A percentile compares a stretch with the other conserved stretches of the same genome.
Conservation (phyloP, 1,284 basidiomycete genomes). For the Ganoderma resinaceum region DNA sequence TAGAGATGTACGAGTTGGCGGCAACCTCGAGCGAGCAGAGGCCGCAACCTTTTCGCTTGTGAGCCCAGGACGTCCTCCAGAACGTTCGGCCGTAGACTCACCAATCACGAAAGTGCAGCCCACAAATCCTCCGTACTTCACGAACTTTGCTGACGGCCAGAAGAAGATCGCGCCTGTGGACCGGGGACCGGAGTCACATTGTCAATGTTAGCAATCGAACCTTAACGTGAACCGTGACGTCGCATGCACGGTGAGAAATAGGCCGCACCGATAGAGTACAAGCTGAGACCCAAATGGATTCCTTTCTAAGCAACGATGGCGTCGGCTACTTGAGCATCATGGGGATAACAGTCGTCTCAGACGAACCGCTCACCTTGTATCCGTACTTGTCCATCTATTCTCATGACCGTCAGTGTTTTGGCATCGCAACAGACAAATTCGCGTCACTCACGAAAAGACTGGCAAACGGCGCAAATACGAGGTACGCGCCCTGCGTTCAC, state of each 20-base stretch:
- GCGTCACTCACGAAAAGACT: slow-evolving; percentile 57
- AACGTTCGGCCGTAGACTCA: slow-evolving; percentile 32
- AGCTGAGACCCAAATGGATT: slow-evolving; percentile 71
- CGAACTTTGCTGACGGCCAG: slow-evolving; percentile 80
- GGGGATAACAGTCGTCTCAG: neutral
- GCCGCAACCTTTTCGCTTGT: slow-evolving; percentile 63
- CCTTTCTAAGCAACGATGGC: slow-evolving; percentile 49
- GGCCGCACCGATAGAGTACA: slow-evolving; percentile 69
- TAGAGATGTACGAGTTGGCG: slow-evolving; percentile 83
- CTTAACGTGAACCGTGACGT: slow-evolving; percentile 5
- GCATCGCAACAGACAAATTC: slow-evolving; percentile 2
- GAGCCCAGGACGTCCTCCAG: neutral
- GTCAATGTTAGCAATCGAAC: slow-evolving; percentile 18
- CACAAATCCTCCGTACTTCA: slow-evolving; percentile 77
- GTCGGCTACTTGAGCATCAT: slow-evolving; percentile 10
- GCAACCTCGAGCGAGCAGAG: slow-evolving; percentile 74
- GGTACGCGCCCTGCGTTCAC: slow-evolving; percentile 63
- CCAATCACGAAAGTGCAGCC: slow-evolving; percentile 75
- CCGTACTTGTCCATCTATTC: slow-evolving; percentile 62
- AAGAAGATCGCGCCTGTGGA: slow-evolving; percentile 71
- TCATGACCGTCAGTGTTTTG: slow-evolving; percentile 8
- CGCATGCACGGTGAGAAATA: slow-evolving; percentile 11
- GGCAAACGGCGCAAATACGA: slow-evolving; percentile 67
- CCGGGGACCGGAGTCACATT: neutral
- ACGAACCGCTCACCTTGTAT: slow-evolving; percentile 56